These are phyloP conservation scores for Amaranthus cruentus DNA, from an alignment of 148 eudicot species.

Conservation along the genomic window DNA sequence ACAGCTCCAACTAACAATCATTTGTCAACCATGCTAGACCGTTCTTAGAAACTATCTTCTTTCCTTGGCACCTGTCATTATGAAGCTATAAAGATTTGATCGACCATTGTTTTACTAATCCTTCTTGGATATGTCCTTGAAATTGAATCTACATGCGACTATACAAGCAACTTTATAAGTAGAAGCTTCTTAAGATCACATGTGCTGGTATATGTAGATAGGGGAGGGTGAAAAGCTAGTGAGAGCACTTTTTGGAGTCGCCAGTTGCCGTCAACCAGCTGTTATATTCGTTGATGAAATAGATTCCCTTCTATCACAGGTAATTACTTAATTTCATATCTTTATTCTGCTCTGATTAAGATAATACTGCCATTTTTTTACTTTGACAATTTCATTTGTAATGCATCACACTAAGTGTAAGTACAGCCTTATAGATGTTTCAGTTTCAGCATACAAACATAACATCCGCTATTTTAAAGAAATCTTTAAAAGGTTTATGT, in stretches of 20 bases:
- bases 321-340: slow-evolving; percentile 10
- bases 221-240: slow-evolving; percentile 99
- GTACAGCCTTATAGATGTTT: not conserved
- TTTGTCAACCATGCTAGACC: too few species aligned
- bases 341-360: too few species aligned
- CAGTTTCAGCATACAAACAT: slow-evolving; percentile 1
- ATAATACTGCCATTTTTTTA: too few species aligned
- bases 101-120: not conserved
- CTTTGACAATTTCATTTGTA: too few species aligned
- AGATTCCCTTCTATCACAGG: slow-evolving; percentile 98
- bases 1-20: too few species aligned
- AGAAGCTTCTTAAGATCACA: not conserved
- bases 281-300: slow-evolving; percentile 99
- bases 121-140: not conserved
- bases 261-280: slow-evolving; percentile 99
- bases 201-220: slow-evolving; percentile 45
- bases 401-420: too few species aligned
- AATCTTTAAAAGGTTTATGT: slow-evolving; percentile 15
- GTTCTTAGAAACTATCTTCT: not conserved
- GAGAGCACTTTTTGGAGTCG: slow-evolving; percentile 98
- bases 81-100: not conserved
- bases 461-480: slow-evolving; percentile 5
- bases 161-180: not conserved
- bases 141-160: not conserved
- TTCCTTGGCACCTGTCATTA: not conserved